A percentile compares a stretch with the other conserved stretches of the same genome.
phyloP scores from a whole-genome alignment of 352 stramenopile species.

The Globisporangium megalacanthum region DNA sequence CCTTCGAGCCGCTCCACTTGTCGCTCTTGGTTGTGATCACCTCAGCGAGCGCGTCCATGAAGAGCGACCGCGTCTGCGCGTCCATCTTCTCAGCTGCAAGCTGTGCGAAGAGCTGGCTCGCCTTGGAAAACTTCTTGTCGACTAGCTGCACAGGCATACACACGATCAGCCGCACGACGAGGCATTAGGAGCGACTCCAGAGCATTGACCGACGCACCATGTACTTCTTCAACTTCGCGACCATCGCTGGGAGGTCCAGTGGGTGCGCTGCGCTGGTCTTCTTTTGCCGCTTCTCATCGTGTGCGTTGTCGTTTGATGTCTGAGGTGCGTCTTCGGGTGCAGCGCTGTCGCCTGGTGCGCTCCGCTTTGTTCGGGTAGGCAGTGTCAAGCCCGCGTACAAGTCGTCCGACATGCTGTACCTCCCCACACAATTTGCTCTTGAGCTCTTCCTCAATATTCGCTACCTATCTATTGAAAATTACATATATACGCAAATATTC shows the following conservation, averaged over 20 bases:
- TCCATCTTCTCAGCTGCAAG: slow-evolving; percentile 42
- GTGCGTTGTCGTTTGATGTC: background rate
- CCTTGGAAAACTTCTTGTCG: slow-evolving; percentile 75
- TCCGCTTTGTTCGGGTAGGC: slow-evolving; percentile 43
- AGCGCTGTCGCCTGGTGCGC: background rate
- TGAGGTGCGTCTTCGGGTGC: background rate
- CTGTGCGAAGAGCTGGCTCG: slow-evolving; percentile 44
- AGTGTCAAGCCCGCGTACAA: slow-evolving; percentile 53
- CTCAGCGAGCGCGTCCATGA: slow-evolving; percentile 20
- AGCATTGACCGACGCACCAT: slow-evolving; percentile 29
- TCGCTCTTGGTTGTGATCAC: slow-evolving; percentile 36
- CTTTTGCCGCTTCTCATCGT: slow-evolving; percentile 20
- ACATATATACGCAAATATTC: background rate
- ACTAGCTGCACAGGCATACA: slow-evolving; percentile 25
- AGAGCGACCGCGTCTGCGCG: slow-evolving; percentile 10
- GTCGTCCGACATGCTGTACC: slow-evolving; percentile 17
- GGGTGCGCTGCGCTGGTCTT: slow-evolving; percentile 20
- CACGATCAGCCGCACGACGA: background rate
- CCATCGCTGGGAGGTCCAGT: slow-evolving; percentile 31
- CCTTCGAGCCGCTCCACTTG: slow-evolving; percentile 41
- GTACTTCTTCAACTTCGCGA: slow-evolving; percentile 59
- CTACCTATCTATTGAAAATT: background rate
- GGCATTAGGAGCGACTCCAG: background rate
- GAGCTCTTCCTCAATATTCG: background rate
- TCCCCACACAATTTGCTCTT: background rate